phyloP scores from a whole-genome alignment of 306 rosid genomes.

The Rubus idaeus region DNA sequence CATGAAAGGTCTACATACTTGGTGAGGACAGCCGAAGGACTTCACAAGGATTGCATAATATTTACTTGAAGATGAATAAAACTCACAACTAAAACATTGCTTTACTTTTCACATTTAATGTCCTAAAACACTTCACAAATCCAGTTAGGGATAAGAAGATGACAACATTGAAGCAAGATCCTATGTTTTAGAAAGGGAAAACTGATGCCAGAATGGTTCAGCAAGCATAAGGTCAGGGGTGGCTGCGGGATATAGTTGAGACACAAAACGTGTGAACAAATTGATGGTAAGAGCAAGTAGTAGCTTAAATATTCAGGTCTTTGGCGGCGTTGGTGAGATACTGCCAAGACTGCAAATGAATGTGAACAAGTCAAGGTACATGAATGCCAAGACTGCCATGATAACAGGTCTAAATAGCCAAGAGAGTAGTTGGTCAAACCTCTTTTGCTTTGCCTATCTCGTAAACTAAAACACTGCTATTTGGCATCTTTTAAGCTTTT shows the following conservation, averaged over 20 bases:
- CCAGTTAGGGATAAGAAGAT: background rate
- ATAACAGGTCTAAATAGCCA: background rate
- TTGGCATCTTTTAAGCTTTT: background rate
- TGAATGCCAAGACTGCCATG: background rate
- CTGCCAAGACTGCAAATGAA: background rate
- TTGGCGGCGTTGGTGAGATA: too few species aligned
- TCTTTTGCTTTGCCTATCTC: background rate
- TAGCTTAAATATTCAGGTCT: background rate
- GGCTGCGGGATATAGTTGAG: background rate
- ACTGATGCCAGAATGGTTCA: background rate
- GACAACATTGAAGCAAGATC: conserved; percentile 5
- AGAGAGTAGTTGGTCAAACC: background rate
- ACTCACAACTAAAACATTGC: background rate
- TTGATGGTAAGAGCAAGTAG: background rate
- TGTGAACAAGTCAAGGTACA: background rate
- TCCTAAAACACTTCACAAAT: background rate
- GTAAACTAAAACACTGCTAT: background rate
- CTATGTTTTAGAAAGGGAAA: background rate
- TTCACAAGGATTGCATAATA: background rate
- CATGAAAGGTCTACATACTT: background rate
- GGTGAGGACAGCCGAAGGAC: background rate
- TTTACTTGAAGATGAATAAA: background rate
- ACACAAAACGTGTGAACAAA: background rate
- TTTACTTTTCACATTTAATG: background rate
- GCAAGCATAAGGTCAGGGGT: background rate